Base-by-base conservation (phyloP, 2,329 filamentous ascomycete species). In the Pseudohalonectria lignicola region DNA sequence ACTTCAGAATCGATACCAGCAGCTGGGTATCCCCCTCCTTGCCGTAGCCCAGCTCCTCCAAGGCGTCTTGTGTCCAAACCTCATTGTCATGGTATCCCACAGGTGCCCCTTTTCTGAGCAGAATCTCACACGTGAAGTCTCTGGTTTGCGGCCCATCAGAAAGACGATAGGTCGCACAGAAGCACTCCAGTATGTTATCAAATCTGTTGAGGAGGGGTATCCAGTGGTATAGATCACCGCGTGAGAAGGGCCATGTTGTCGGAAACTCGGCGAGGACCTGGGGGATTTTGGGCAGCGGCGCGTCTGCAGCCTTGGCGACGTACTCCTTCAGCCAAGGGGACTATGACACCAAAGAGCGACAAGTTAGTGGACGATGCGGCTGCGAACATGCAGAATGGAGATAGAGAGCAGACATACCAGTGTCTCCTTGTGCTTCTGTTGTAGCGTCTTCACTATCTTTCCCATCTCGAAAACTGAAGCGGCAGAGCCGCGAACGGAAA, bases 181-280 rank as follows among this genome's bases (percentile, higher is more conserved):
- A 87, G 29, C 76, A 68, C 50, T 94, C 86, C 30, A 98, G 66
- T 46, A 96, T 79, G 52, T 75, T 76, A 60, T 98, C 92, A 60
- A 98, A 96, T 41, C 87, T 81, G 59, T 98, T 94, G 43, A 98
- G 65, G 18, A 94, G 73, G 20, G 85, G 81, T 48, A 98, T 95
- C 93, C 93, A 98, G 67, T 98, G 90, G 57, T 96, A 96, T 21
- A 96, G 68, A 57, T 98, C 92, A 43, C 92, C 93, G 57, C 90
- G 78, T 29, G 90, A 90, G 53, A 96, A 94, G 2, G 88, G 87
- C 92, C 92, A 98, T 71, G 81, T 71, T 46, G 80, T 79, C 41
- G 90, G 87, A 56, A 96, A 96, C 40, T 73, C 75, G 50, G 72
- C 70, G 47, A 98, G 81, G 48, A 82, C 76, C 50, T 75, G 66